Base-by-base conservation (phyloP, 148 eudicot species). In the Rhododendron mucronatum region DNA sequence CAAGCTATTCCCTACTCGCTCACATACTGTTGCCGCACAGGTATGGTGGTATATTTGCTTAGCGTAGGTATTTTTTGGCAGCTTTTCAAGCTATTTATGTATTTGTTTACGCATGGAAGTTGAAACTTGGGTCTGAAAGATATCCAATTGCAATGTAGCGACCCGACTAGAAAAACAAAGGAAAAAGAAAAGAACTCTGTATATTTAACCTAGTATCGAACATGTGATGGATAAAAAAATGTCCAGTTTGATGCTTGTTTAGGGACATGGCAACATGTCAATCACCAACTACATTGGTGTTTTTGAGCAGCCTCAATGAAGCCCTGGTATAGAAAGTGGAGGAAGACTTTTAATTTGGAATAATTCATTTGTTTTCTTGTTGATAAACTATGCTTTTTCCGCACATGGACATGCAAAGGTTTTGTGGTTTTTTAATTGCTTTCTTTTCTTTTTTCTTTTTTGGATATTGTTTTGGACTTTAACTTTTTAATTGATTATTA, bases 1-100 rank as follows among this genome's bases (percentile, higher is more conserved):
- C 78, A 97, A 97, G 92, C 98, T 97, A n/a, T 97, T 97, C 78
- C 98, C 98, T 23, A 97, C 98, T 81, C 96, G 98, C 47, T 97
- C 99, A 6, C 99, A 97, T 81, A 97, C 99, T 1, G 99, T 95
- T 85, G 98, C 99, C 23, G 99, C 99, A 79, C 99, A 97, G 97
- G 99, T 96, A 55, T 21, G 10, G 11, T 53, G 50, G 9, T 14
- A 41, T 69, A 5, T 35, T 18, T 59, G 16, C 10, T 37, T 28
- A 30, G 45, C 47, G 6, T 26, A 2, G 8, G 18, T 73, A 28
- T 73, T n/a, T 74, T 33, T 84, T 6, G 18, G 28, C 80, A 5
- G 28, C 57, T 47, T 47, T 78, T 81, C 8, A 7, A 28, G 18
- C 41, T 81, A 21, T 81, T 57, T 16, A 16, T 55, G 44, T 20